Base-by-base conservation (phyloP, 768 basidiomycete species). In the Amanita molliuscula region DNA sequence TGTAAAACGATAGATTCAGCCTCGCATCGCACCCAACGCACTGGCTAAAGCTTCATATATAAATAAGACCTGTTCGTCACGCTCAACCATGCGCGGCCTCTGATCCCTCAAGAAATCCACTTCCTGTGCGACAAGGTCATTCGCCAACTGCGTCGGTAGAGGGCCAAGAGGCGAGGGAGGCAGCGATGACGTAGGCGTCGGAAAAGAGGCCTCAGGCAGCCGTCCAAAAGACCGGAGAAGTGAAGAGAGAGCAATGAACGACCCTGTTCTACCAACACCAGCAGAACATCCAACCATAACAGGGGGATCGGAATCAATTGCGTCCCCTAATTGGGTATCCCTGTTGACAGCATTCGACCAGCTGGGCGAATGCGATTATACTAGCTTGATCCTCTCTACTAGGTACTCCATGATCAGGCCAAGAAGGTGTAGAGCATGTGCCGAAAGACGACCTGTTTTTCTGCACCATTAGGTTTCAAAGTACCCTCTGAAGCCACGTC, bases 391-490 rank as follows among this genome's bases (percentile, higher is more conserved):
- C 78, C 50, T 77, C 69, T 31, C 68, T 69, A 35, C 72, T 62
- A 8, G 89, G 89, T n/a, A 91, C 78, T 23, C 88, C 85, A 56
- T 88, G 81, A 62, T 92, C 89, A 13, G 89, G 89, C 89, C 89
- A 92, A 2, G 81, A 79, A 79, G 16, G 70, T 66, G 59, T 82
- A 91, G 29, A 89, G 62, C 63, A 91, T 55, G 60, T 91, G 89
- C 43, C 75, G 75, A 63, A 90, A 87, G 26, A 71, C 62, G 45
- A 80, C 61, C 16, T 73, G 57, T 35, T 70, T 51, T 25, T 56
- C 56, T 20, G 59, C 35, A 43, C 54, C 53, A 40, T 56, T 56
- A 28, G 47, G 46, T 43, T 46, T 47, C 28, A 48, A 33, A 44
- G 48, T 46, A 25, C 42, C 53, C 36, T 53, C 53, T 28, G 35